phyloP scores from a whole-genome alignment of 208 protist genomes.

The Wallacemonas sp. region DNA sequence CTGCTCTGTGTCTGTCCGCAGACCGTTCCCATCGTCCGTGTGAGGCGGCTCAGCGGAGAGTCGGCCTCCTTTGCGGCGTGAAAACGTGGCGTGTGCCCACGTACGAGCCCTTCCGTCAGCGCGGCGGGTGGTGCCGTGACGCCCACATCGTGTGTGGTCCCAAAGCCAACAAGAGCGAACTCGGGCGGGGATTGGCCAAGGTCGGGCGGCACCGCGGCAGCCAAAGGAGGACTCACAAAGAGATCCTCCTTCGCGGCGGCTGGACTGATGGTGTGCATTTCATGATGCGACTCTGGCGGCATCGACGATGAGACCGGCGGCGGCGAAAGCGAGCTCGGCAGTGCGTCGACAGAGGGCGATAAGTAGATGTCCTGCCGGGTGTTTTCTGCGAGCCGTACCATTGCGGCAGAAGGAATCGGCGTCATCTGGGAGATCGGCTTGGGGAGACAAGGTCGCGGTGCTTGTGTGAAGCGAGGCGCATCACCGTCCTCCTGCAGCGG shows the following conservation, averaged over 20 bases:
- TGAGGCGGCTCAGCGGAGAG: not conserved
- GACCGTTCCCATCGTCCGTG: no score
- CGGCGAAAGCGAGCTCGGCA: not conserved
- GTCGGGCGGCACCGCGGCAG: conserved; percentile 6
- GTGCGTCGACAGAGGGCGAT: not conserved
- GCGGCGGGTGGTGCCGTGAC: no score
- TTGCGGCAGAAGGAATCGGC: no score
- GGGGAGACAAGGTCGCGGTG: not conserved
- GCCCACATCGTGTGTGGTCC: no score
- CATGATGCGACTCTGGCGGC: not conserved
- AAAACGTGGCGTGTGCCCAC: conserved; percentile 1
- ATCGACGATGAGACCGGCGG: not conserved
- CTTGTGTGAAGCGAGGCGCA: no score
- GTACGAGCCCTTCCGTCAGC: not conserved
- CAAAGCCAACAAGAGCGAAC: conserved; percentile 11
- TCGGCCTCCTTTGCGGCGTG: not conserved
- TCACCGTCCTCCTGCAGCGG: not conserved
- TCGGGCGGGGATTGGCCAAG: conserved; percentile 1
- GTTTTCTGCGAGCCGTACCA: no score
- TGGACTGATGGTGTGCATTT: no score
- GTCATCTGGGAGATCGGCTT: not conserved
- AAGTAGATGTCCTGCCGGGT: not conserved
- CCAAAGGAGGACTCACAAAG: no score
- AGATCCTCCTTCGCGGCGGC: no score
- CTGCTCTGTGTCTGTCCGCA: not conserved